A percentile compares a stretch with the other conserved stretches of the same genome.
These are phyloP conservation scores for Lodderomyces parapsilosis DNA, from an alignment of 1,139 yeast genomes.

Conservation along the genomic window DNA sequence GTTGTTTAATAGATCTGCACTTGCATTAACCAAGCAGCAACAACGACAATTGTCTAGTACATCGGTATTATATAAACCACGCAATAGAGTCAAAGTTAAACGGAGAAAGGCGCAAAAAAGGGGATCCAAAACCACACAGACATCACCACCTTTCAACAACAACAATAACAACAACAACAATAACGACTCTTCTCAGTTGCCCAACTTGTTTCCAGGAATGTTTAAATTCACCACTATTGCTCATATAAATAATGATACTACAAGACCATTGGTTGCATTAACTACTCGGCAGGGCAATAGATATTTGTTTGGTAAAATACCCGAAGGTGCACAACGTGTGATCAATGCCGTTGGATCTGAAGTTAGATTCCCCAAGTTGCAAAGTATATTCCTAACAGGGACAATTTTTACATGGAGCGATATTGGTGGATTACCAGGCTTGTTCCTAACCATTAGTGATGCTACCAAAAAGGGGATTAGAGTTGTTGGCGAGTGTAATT, in stretches of 20 bases:
- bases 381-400: constrained; percentile 76
- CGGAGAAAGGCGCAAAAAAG: neutral
- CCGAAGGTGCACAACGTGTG: constrained; percentile 84
- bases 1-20: neutral
- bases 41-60: neutral
- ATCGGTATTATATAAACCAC: neutral
- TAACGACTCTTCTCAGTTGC: neutral
- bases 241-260: constrained; percentile 61
- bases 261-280: constrained; percentile 59
- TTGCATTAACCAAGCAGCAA: constrained; percentile 1
- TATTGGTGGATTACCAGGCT: constrained; percentile 88
- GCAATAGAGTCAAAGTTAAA: neutral
- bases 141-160: neutral
- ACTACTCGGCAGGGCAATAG: constrained; percentile 52
- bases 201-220: constrained; percentile 20
- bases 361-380: constrained; percentile 53
- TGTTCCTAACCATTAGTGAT: constrained; percentile 81
- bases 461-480: constrained; percentile 58
- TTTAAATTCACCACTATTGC: constrained; percentile 42
- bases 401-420: constrained; percentile 62
- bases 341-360: constrained; percentile 48
- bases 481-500: constrained; percentile 36
- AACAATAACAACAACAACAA: neutral
- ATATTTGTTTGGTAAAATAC: constrained; percentile 74
- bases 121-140: neutral